phyloP scores from a whole-genome alignment of 2,329 filamentous ascomycete genomes.

The Podosphaera fusca region DNA sequence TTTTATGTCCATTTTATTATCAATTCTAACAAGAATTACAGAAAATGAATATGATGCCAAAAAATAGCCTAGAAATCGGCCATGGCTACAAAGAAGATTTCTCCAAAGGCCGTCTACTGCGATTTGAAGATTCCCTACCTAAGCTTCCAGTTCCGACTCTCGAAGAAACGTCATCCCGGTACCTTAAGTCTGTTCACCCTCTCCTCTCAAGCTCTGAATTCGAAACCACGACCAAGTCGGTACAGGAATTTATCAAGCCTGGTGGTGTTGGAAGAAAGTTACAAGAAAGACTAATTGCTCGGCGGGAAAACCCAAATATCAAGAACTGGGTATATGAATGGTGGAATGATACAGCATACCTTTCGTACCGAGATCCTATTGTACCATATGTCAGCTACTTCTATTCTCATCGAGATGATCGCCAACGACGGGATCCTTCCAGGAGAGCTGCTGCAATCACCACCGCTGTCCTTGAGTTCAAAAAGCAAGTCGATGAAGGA shows the following conservation, averaged over 20 bases:
- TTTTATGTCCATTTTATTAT: too few relatives aligned
- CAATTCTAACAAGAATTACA: not conserved
- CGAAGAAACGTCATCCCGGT: constrained; percentile 59
- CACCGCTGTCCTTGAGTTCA: constrained; percentile 74
- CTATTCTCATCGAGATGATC: constrained; percentile 92
- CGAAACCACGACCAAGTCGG: constrained; percentile 54
- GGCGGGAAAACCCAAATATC: constrained; percentile 52
- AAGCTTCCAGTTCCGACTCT: constrained; percentile 58
- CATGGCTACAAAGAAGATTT: constrained; percentile 54
- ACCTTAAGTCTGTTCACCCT: constrained; percentile 58
- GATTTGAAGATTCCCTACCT: constrained; percentile 70
- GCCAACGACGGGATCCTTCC: constrained; percentile 61
- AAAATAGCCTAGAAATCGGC: constrained; percentile 16
- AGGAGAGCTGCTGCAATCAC: constrained; percentile 85
- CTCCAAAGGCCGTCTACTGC: constrained; percentile 58
- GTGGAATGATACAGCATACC: constrained; percentile 94
- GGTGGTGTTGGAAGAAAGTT: constrained; percentile 62
- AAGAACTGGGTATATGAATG: constrained; percentile 95
- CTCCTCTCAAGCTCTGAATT: constrained; percentile 47
- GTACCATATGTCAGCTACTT: constrained; percentile 98
- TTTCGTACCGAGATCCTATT: constrained; percentile 81
- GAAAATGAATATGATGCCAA: not conserved
- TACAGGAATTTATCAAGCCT: constrained; percentile 73
- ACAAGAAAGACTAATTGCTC: constrained; percentile 67
- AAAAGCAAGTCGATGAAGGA: constrained; percentile 65